Conservation (phyloP, 2,329 filamentous ascomycete species). For the Neofusicoccum kwambonambiense region DNA sequence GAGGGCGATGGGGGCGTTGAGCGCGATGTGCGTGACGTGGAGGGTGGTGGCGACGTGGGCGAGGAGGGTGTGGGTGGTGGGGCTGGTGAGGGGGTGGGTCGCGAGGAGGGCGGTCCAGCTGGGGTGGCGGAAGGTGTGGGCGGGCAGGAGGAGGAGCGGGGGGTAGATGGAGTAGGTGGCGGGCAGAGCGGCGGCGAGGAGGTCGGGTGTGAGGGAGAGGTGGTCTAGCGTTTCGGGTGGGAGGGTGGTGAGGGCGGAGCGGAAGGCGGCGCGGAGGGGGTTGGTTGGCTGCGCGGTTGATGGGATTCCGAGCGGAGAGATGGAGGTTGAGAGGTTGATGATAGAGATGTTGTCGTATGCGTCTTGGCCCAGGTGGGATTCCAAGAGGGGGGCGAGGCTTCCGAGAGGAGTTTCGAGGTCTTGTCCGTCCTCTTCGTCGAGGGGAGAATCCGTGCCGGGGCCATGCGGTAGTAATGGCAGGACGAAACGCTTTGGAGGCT, state of each 20-base stretch:
- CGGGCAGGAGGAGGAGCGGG: slow-evolving; percentile 57
- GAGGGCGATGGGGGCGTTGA: slow-evolving; percentile 55
- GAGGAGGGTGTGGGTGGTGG: slow-evolving; percentile 22
- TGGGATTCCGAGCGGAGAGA: background rate
- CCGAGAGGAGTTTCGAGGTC: background rate
- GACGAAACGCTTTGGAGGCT: background rate
- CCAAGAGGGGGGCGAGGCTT: background rate
- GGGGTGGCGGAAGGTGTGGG: slow-evolving; percentile 42
- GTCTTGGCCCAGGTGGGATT: background rate
- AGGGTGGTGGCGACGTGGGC: slow-evolving; percentile 38
- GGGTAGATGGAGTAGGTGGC: slow-evolving; percentile 56
- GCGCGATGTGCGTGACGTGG: slow-evolving; percentile 55
- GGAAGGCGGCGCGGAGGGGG: slow-evolving; percentile 10
- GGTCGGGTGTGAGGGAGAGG: slow-evolving; percentile 20
- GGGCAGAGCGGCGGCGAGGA: slow-evolving; percentile 30
- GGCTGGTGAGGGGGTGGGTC: slow-evolving; percentile 26
- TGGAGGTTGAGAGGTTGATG: background rate
- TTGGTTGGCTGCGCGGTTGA: background rate
- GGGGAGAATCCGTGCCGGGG: background rate
- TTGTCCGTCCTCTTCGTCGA: background rate
- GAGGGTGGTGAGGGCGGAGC: slow-evolving; percentile 5
- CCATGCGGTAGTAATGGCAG: background rate
- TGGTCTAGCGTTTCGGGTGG: slow-evolving; percentile 16
- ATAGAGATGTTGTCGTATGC: background rate
- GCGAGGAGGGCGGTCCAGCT: slow-evolving; percentile 36